phyloP scores from a whole-genome alignment of 2,329 filamentous ascomycete species.

The Fusarium chlamydosporum region DNA sequence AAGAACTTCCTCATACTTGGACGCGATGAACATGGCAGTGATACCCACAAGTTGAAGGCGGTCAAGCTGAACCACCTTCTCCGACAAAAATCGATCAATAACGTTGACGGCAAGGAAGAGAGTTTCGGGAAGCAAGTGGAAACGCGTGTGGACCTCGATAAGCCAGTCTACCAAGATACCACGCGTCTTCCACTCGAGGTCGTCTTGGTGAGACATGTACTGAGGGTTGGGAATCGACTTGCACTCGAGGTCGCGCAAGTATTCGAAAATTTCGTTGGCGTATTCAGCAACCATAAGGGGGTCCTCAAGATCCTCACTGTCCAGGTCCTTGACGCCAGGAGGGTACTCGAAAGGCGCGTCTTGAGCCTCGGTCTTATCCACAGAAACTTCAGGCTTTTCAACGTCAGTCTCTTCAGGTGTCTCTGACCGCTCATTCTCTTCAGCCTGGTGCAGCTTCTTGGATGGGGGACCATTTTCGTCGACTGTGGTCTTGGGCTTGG shows the following conservation, averaged over 20 bases:
- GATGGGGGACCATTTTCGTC: constrained; percentile 77
- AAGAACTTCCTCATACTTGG: constrained; percentile 98
- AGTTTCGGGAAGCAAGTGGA: constrained; percentile 94
- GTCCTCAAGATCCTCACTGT: constrained; percentile 90
- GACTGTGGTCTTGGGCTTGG: constrained; percentile 68
- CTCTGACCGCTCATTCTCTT: constrained; percentile 56
- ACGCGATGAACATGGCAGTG: constrained; percentile 99
- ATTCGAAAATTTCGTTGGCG: constrained; percentile 96
- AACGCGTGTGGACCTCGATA: constrained; percentile 97
- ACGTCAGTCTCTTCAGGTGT: constrained; percentile 51
- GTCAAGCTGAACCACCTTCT: constrained; percentile 95
- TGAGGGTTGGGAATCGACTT: constrained; percentile 85
- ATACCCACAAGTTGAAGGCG: constrained; percentile 96
- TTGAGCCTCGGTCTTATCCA: constrained; percentile 36
- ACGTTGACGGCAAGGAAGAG: constrained; percentile 98
- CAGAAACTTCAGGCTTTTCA: constrained; percentile 22
- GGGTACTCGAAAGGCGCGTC: constrained; percentile 33
- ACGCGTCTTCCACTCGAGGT: constrained; percentile 98
- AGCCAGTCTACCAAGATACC: constrained; percentile 98
- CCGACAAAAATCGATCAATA: constrained; percentile 96
- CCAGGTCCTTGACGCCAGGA: constrained; percentile 72
- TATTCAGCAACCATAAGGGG: constrained; percentile 99
- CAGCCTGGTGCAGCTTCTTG: constrained; percentile 70
- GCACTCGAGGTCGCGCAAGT: constrained; percentile 87
- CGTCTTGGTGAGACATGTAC: constrained; percentile 95